Percentiles rank a stretch among this genome's conserved stretches.
These are phyloP conservation scores for Triticum aestivum DNA, from an alignment of 176 grass and related monocot genomes.

Conservation along the genomic window IWGSC_CS_RefSeq_v2.1 NC_057805.1:427307969-427308468, in stretches of 20 bases:
- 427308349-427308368: constrained; percentile 25
- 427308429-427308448: constrained; percentile 38
- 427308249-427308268: constrained; percentile 40
- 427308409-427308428: constrained; percentile 39
- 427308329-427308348: constrained; percentile 18
- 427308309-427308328: constrained; percentile 73
- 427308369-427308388: constrained; percentile 68
- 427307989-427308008: constrained; percentile 67
- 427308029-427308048: constrained; percentile 41
- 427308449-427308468: constrained; percentile 32
- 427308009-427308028: constrained; percentile 57
- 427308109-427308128: constrained; percentile 77
- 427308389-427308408: constrained; percentile 41
- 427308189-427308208: constrained; percentile 42
- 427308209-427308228: constrained; percentile 49
- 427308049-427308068: constrained; percentile 40
- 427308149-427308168: constrained; percentile 78
- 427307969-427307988: constrained; percentile 70
- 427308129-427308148: constrained; percentile 42
- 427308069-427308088: constrained; percentile 44
- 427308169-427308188: constrained; percentile 79
- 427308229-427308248: constrained; percentile 92
- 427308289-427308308: constrained; percentile 67
- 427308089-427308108: constrained; percentile 76
- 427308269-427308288: constrained; percentile 41